Evolutionary conservation across 495 filamentous ascomycete genomes (phyloP).

Genomic region (Penicillium lividum): DNA sequence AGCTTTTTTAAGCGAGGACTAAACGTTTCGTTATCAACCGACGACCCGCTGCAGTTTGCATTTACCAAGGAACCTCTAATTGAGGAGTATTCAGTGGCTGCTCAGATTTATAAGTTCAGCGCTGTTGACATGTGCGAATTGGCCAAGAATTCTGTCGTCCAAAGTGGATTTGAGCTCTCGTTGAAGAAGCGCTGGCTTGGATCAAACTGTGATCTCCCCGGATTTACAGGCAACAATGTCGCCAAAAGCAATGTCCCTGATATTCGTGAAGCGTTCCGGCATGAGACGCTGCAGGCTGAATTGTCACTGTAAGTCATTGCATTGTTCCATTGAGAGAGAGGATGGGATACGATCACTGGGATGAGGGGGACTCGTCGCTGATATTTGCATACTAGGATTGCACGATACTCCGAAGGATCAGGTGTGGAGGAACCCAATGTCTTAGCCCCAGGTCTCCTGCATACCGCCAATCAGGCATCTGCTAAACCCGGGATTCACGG

Average conservation of each 20-base stretch:
- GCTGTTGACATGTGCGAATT: slow-evolving; percentile 99
- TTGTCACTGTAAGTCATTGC: slow-evolving; percentile 66
- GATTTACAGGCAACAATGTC: slow-evolving; percentile 81
- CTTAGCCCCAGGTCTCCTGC: slow-evolving; percentile 19
- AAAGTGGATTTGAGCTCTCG: slow-evolving; percentile 88
- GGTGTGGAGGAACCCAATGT: slow-evolving; percentile 17
- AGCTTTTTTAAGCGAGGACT: slow-evolving; percentile 92
- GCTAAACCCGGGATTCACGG: slow-evolving; percentile 3
- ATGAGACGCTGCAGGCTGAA: slow-evolving; percentile 81
- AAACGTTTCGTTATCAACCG: slow-evolving; percentile 94
- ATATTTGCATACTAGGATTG: slow-evolving; percentile 23
- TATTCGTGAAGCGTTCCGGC: slow-evolving; percentile 82
- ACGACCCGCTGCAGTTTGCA: slow-evolving; percentile 96
- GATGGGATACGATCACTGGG: too few species aligned
- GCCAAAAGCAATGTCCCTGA: slow-evolving; percentile 96
- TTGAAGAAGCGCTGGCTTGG: slow-evolving; percentile 93
- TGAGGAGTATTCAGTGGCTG: slow-evolving; percentile 96
- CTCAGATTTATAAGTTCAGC: slow-evolving; percentile 96
- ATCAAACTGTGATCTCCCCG: slow-evolving; percentile 66
- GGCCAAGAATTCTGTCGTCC: slow-evolving; percentile 90
- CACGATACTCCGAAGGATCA: slow-evolving; percentile 28
- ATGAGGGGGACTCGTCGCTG: not conserved
- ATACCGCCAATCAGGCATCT: slow-evolving; percentile 21
- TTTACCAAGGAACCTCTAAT: slow-evolving; percentile 98
- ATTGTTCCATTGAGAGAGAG: not conserved